Evolutionary conservation across 352 stramenopile species (phyloP), one percentile per base, ranked within the genome.

Genomic region (Thraustotheca clavata): DNA sequence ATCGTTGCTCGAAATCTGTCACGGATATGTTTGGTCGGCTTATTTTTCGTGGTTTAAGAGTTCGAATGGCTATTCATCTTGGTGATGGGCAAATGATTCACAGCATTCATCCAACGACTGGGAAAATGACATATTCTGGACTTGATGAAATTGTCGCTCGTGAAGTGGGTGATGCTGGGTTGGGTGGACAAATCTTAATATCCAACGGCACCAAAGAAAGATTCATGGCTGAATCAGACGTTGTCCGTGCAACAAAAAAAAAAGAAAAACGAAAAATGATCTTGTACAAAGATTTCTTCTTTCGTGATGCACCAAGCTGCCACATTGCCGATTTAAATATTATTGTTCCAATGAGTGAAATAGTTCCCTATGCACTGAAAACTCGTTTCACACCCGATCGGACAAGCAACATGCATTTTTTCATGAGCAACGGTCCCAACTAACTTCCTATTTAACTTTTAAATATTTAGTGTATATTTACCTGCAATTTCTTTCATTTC

Each of bases 41-140:
- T 18, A 29, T 90, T 3, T 92, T 92, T 50, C 77, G 76, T 40
- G 83, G 83, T 0, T 71, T 92, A 16, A 77, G 83, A 8, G 81
- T 92, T 7, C 80, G 83, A 20, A 90, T 92, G 79, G 79, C 75
- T 18, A 84, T 92, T 67, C 83, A 92, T 71, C 71, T 86, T 49
- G 79, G 75, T 11, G 79, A 87, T 50, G 73, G 82, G 3, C 71
- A 75, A 26, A 71, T 89, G 36, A 75, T 91, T 33, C 82, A 71
- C 34, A 74, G 72, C n/a, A 82, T 76, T 49, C 83, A 92, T 62
- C 79, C 74, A 6, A 87, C 76, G 4, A 92, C 83, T 0, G 79
- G 79, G 59, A 89, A 88, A 67, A 88, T 82, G 72, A 89, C 79
- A 36, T 90, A 90, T 67, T 31, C 85, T 14, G 83, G 83, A 14